A percentile compares a stretch with the other conserved stretches of the same genome.
These are phyloP conservation scores for Ophiostoma pallidulum DNA, from an alignment of 2,329 filamentous ascomycete genomes.

Conservation along the genomic window DNA sequence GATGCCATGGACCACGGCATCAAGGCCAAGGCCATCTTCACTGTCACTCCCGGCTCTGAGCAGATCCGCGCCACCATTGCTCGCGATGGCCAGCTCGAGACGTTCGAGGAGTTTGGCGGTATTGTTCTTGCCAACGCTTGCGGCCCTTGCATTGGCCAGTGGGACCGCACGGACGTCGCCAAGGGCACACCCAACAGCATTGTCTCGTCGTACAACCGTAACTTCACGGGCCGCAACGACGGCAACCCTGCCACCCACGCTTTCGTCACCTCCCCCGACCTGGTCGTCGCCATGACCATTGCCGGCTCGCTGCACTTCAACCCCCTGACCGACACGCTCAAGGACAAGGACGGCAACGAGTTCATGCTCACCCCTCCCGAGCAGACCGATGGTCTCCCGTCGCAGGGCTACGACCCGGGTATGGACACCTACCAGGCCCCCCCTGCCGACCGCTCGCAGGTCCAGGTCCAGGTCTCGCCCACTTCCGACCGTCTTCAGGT, in stretches of 20 bases:
- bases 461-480: conserved; percentile 76
- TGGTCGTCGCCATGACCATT: conserved; percentile 33
- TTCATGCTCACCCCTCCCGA: conserved; percentile 72
- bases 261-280: conserved; percentile 38
- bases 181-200: conserved; percentile 96
- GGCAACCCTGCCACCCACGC: conserved; percentile 37
- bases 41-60: conserved; percentile 92
- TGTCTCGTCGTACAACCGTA: conserved; percentile 98
- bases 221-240: conserved; percentile 95
- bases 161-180: conserved; percentile 87
- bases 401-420: conserved; percentile 75
- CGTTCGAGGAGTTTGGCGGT: conserved; percentile 92
- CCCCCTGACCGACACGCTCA: conserved; percentile 82
- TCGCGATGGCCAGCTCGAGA: conserved; percentile 83
- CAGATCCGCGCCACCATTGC: conserved; percentile 92
- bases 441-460: conserved; percentile 62
- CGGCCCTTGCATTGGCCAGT: conserved; percentile 87
- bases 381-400: conserved; percentile 70
- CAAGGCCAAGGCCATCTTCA: conserved; percentile 90
- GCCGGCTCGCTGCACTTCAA: conserved; percentile 63
- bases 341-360: conserved; percentile 93
- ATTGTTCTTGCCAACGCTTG: conserved; percentile 94
- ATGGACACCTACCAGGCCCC: conserved; percentile 94
- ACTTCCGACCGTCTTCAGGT: conserved; percentile 90
- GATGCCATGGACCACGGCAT: conserved; percentile 87